Percentiles rank a stretch among this genome's conserved stretches.
phyloP scores from a whole-genome alignment of 75 land plant genomes.

The Picea glauca region DNA sequence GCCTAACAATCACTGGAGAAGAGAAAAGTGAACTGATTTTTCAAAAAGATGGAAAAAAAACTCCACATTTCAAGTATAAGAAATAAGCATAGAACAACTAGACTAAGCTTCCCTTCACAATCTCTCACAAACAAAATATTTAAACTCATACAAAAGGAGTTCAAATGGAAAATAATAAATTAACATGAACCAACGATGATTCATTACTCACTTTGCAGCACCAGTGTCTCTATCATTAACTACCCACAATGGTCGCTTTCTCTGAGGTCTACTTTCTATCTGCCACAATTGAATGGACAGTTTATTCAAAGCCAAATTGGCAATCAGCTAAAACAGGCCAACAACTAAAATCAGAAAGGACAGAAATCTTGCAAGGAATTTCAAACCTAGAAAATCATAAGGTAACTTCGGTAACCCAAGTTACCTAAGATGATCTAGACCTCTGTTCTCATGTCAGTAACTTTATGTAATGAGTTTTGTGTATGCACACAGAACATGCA shows the following conservation, averaged over 20 bases:
- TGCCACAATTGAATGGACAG: slow-evolving; percentile 14
- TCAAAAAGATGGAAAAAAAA: no score
- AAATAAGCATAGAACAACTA: no score
- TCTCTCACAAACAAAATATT: no score
- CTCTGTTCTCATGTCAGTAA: background rate
- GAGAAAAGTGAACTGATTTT: no score
- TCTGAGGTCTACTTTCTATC: slow-evolving; percentile 95
- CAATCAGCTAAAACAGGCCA: slow-evolving; percentile 1
- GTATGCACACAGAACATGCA: no score
- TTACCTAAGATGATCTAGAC: background rate
- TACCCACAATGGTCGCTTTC: slow-evolving; percentile 75
- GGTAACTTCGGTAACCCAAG: background rate
- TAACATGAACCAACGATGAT: background rate
- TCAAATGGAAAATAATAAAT: no score
- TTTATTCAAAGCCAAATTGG: background rate
- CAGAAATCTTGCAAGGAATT: no score
- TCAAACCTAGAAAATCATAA: background rate
- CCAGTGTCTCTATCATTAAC: slow-evolving; percentile 88
- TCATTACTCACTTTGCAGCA: slow-evolving; percentile 52
- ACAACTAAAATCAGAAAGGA: background rate
- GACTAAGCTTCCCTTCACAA: no score
- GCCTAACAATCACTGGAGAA: no score
- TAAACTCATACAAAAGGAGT: no score
- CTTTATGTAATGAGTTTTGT: no score
- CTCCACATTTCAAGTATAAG: no score